phyloP scores from a whole-genome alignment of 805 yeast genomes.

The Lipomyces sp. region DNA sequence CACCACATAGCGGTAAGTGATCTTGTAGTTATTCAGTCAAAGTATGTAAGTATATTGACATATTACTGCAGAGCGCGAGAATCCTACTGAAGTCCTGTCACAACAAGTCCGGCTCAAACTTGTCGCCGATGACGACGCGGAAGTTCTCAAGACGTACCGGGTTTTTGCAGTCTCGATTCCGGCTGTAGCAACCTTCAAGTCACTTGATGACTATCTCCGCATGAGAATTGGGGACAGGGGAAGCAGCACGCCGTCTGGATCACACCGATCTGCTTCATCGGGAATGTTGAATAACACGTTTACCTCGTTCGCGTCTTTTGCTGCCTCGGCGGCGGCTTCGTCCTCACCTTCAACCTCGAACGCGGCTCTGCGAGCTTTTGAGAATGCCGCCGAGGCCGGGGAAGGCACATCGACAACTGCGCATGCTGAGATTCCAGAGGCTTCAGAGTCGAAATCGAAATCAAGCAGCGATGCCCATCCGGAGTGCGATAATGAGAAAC shows the following conservation, averaged over 20 bases:
- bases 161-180: slow-evolving; percentile 52
- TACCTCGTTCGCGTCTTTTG: slow-evolving; percentile 29
- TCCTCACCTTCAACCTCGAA: slow-evolving; percentile 12
- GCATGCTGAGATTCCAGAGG: slow-evolving; percentile 1
- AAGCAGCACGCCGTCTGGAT: slow-evolving; percentile 17
- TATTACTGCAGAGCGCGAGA: slow-evolving; percentile 18
- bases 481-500: slow-evolving; percentile 7
- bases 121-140: slow-evolving; percentile 46
- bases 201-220: slow-evolving; percentile 53
- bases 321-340: slow-evolving; percentile 25
- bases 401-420: slow-evolving; percentile 15
- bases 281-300: slow-evolving; percentile 26
- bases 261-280: slow-evolving; percentile 12
- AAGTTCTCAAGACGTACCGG: slow-evolving; percentile 38
- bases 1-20: slow-evolving; percentile 46
- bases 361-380: slow-evolving; percentile 4
- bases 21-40: not conserved
- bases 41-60: slow-evolving; percentile 9
- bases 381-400: slow-evolving; percentile 16
- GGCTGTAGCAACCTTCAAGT: slow-evolving; percentile 57
- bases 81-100: slow-evolving; percentile 53
- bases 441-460: slow-evolving; percentile 5
- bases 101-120: slow-evolving; percentile 70
- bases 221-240: slow-evolving; percentile 44
- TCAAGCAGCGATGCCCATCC: slow-evolving; percentile 11